A percentile compares a stretch with the other conserved stretches of the same genome.
Conservation (phyloP, 1,139 yeast species). For the Scheffersomyces segobiensis region DNA sequence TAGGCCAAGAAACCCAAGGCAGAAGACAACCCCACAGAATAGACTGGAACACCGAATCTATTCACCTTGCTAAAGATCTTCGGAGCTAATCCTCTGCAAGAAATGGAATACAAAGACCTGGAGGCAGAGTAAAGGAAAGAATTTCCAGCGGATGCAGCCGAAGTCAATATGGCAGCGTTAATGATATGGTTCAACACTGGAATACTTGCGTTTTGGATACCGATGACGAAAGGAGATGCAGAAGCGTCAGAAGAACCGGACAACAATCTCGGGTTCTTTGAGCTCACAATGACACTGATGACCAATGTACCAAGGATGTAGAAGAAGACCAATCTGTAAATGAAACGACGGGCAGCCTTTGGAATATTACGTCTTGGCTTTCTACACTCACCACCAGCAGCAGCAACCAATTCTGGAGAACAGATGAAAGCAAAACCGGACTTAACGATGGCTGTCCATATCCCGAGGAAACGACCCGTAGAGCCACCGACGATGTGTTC, state of each 20-base stretch:
- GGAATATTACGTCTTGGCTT: constrained; percentile 48
- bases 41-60: constrained; percentile 62
- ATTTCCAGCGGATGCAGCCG: constrained; percentile 73
- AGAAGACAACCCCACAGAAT: constrained; percentile 44
- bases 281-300: constrained; percentile 47
- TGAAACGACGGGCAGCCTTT: constrained; percentile 47
- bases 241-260: constrained; percentile 39
- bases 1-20: constrained; percentile 59
- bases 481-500: constrained; percentile 44
- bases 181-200: constrained; percentile 62
- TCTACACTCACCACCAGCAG: constrained; percentile 43
- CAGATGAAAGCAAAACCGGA: constrained; percentile 44
- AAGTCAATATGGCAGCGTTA: constrained; percentile 67
- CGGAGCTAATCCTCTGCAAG: constrained; percentile 67
- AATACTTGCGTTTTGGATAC: constrained; percentile 61
- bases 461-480: constrained; percentile 54
- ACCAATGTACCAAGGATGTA: constrained; percentile 48
- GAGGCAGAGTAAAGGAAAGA: constrained; percentile 73
- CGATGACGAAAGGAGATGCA: constrained; percentile 52
- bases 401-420: constrained; percentile 41
- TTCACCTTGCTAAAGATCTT: constrained; percentile 53
- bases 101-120: constrained; percentile 64
- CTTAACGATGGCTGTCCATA: constrained; percentile 42
- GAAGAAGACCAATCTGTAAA: constrained; percentile 49
- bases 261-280: constrained; percentile 33